phyloP scores from a whole-genome alignment of 805 yeast genomes.

The Naumovozyma baii region DNA sequence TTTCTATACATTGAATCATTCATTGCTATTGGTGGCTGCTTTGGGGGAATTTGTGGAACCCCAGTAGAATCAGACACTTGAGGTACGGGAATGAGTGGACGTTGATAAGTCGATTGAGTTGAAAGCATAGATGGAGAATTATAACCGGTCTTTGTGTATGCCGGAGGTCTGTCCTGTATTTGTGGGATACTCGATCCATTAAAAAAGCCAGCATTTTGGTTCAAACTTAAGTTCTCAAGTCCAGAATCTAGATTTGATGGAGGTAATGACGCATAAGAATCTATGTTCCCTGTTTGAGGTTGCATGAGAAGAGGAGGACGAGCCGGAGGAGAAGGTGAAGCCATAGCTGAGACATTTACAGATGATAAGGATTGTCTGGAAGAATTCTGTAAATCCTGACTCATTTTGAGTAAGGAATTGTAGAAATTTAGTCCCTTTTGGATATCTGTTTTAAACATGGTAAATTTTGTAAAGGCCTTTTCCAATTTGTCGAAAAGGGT shows the following conservation, averaged over 20 bases:
- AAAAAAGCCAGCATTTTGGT: not conserved
- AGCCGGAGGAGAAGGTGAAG: not conserved
- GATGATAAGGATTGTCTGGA: not conserved
- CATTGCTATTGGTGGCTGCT: slow-evolving; percentile 10
- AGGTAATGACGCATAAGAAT: slow-evolving; percentile 8
- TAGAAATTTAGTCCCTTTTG: slow-evolving; percentile 59
- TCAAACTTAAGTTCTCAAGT: not conserved
- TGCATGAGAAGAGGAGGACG: slow-evolving; percentile 3
- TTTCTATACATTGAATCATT: slow-evolving; percentile 4
- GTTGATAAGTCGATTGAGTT: not conserved
- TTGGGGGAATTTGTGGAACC: slow-evolving; percentile 19
- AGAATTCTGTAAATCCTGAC: slow-evolving; percentile 10
- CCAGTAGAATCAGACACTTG: slow-evolving; percentile 3
- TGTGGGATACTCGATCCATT: slow-evolving; percentile 4
- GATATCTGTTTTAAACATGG: slow-evolving; percentile 47
- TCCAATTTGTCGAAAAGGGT: slow-evolving; percentile 35
- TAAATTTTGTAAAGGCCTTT: slow-evolving; percentile 49
- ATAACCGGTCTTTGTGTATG: not conserved
- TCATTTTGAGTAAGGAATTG: slow-evolving; percentile 32
- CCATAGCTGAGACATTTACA: not conserved
- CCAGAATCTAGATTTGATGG: slow-evolving; percentile 1
- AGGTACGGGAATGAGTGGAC: not conserved
- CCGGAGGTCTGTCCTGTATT: not conserved
- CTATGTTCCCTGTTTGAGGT: slow-evolving; percentile 1
- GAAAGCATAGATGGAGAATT: not conserved